Percentiles rank a stretch among this genome's conserved stretches.
These are phyloP conservation scores for Wickerhamiella sergipiensis DNA, from an alignment of 805 yeast species.

Conservation along the genomic window DNA sequence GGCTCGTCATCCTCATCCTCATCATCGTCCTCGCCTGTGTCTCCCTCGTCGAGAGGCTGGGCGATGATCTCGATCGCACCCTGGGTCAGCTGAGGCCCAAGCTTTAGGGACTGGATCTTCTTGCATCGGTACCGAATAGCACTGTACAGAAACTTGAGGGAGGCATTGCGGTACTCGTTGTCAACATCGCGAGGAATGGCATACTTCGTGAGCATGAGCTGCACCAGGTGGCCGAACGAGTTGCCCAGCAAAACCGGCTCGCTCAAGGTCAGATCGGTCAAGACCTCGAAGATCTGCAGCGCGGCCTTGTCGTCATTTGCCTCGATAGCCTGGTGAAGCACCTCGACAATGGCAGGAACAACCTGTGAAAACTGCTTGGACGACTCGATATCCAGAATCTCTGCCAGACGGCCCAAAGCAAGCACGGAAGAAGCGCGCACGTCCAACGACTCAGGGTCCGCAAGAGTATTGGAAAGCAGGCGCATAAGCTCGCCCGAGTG, in stretches of 20 bases:
- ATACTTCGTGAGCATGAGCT: constrained; percentile 55
- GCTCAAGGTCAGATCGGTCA: constrained; percentile 62
- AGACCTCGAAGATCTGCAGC: constrained; percentile 65
- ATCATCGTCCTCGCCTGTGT: constrained; percentile 47
- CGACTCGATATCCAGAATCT: constrained; percentile 48
- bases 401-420: constrained; percentile 46
- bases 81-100: constrained; percentile 68
- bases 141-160: constrained; percentile 71
- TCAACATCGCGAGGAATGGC: constrained; percentile 51
- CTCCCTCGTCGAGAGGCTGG: constrained; percentile 58
- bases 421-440: constrained; percentile 73
- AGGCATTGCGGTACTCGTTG: constrained; percentile 70
- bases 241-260: constrained; percentile 73
- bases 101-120: constrained; percentile 62
- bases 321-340: constrained; percentile 58
- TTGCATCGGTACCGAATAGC: constrained; percentile 69
- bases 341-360: constrained; percentile 70
- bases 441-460: constrained; percentile 45
- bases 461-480: constrained; percentile 55
- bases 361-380: constrained; percentile 40
- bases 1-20: constrained; percentile 88
- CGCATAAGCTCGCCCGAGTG: constrained; percentile 49
- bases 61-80: constrained; percentile 70
- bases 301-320: constrained; percentile 62
- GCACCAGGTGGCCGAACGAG: constrained; percentile 51